A percentile compares a stretch with the other conserved stretches of the same genome.
Conservation (phyloP, 306 rosid species). For the Corylus americana region DNA sequence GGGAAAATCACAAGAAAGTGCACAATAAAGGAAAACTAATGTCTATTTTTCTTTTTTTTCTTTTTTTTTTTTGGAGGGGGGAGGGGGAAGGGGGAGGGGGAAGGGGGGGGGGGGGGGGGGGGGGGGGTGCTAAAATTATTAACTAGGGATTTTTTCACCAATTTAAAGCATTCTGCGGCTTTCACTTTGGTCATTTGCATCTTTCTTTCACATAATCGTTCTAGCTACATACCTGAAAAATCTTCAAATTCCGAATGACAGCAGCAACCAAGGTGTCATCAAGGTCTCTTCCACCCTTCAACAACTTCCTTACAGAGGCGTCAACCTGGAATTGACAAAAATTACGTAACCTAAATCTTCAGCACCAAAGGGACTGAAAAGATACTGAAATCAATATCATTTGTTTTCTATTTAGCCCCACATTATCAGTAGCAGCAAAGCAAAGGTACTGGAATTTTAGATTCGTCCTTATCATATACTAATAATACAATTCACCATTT, state of each 20-base stretch:
- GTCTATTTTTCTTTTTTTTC: background rate
- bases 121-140: background rate
- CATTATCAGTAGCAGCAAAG: background rate
- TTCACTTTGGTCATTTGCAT: conserved; percentile 3
- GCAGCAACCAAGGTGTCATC: conserved; percentile 72
- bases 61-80: too few species aligned
- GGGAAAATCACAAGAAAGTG: conserved; percentile 20
- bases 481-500: background rate
- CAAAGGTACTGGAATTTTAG: background rate
- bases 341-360: conserved; percentile 6
- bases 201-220: conserved; percentile 13
- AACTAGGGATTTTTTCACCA: background rate
- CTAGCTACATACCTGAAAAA: conserved; percentile 62
- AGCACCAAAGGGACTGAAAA: background rate
- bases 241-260: conserved; percentile 78
- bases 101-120: too few species aligned
- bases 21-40: conserved; percentile 1
- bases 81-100: too few species aligned
- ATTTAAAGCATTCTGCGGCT: background rate
- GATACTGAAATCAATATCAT: background rate
- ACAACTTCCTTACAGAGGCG: conserved; percentile 54
- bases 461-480: conserved; percentile 15
- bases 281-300: conserved; percentile 71
- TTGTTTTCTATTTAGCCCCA: background rate
- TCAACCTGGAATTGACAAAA: conserved; percentile 51